Percentiles rank a stretch among this genome's conserved stretches.
phyloP scores from a whole-genome alignment of 2,329 filamentous ascomycete species.

The Arthrobotrys sinensis region DNA sequence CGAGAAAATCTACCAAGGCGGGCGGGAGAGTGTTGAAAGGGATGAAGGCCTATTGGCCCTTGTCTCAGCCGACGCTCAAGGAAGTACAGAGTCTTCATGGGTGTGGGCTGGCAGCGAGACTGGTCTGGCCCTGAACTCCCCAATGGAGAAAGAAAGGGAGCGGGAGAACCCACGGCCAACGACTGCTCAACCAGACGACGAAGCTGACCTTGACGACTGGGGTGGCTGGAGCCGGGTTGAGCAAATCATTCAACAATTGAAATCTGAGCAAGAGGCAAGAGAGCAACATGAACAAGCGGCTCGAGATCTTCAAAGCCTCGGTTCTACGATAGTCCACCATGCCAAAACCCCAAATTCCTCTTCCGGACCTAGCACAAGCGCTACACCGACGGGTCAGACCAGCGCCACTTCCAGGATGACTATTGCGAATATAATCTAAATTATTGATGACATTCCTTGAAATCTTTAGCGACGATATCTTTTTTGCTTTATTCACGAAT shows the following conservation, averaged over 20 bases:
- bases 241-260: conserved; percentile 62
- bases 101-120: conserved; percentile 65
- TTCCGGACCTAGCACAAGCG: conserved; percentile 35
- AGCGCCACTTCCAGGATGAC: conserved; percentile 60
- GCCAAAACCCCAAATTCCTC: conserved; percentile 37
- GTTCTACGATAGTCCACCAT: conserved; percentile 48
- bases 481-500: conserved; percentile 47
- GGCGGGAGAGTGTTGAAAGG: conserved; percentile 61
- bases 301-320: conserved; percentile 61
- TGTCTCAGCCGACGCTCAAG: conserved; percentile 87
- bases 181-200: conserved; percentile 56
- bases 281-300: conserved; percentile 62
- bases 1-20: conserved; percentile 68
- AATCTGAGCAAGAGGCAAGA: conserved; percentile 61
- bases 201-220: conserved; percentile 62
- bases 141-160: conserved; percentile 59
- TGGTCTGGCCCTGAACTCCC: conserved; percentile 62
- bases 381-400: conserved; percentile 36
- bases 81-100: conserved; percentile 83
- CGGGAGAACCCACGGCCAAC: conserved; percentile 57
- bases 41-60: conserved; percentile 94
- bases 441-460: conserved; percentile 29
- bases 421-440: conserved; percentile 60
- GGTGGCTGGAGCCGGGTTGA: conserved; percentile 63
- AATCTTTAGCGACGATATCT: conserved; percentile 55